A percentile compares a stretch with the other conserved stretches of the same genome.
These are phyloP conservation scores for Leucaena leucocephala DNA, from an alignment of 306 rosid genomes.

Conservation along the genomic window DNA sequence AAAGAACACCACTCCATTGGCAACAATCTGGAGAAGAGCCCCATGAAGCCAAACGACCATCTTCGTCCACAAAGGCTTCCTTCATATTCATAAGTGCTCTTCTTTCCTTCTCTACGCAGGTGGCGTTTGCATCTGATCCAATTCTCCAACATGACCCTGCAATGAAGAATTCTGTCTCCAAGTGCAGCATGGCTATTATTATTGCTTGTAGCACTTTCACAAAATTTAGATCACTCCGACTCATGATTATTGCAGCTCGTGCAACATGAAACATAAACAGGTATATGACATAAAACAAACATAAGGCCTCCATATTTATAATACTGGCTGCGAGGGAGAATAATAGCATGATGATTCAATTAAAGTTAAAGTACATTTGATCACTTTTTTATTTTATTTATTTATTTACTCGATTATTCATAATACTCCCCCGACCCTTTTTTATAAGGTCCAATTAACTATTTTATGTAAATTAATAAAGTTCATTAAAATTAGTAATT, in stretches of 20 bases:
- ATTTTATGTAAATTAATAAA: no score
- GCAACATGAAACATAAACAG: background rate
- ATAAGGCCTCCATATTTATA: no score
- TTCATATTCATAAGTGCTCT: background rate
- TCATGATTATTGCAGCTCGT: background rate
- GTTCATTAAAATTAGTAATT: no score
- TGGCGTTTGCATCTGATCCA: background rate
- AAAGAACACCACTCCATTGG: background rate
- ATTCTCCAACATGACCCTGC: no score
- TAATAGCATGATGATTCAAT: no score
- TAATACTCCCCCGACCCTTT: no score
- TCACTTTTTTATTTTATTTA: no score
- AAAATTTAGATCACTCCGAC: background rate
- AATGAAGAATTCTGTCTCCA: no score
- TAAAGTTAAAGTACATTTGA: no score
- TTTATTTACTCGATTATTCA: no score
- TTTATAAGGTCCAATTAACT: no score
- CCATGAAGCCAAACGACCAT: background rate
- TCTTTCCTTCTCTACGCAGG: background rate
- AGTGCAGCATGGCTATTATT: background rate
- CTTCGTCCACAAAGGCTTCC: background rate
- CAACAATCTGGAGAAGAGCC: background rate
- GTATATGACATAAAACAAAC: background rate
- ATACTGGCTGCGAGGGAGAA: no score
- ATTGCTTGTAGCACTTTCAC: background rate